Base-by-base conservation (phyloP, 805 yeast species). In the Cyberlindnera bimundalis region DNA sequence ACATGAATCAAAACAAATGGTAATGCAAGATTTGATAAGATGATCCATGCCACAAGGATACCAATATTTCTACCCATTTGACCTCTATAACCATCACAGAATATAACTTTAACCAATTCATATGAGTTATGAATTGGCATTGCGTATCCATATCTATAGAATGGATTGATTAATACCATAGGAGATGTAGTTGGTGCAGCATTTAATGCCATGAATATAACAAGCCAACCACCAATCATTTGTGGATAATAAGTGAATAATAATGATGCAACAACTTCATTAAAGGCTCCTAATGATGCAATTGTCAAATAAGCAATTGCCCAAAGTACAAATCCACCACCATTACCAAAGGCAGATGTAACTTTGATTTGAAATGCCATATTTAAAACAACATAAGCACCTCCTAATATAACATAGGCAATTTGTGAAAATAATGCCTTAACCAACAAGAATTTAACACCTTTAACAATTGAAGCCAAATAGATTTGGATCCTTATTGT, bases 321-420 rank as follows among this genome's bases (percentile, higher is more conserved):
- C 91, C 91, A 84, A 42, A 73, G 71, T 1, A 84, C 81, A 28
- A 85, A 67, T 52, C 84, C 84, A 0, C 93, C 95, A 4, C 80
- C 73, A 14, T 62, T 66, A 1, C 86, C 88, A 65, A 77, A 84
- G 0, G 86, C 62, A 1, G 42, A 55, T 13, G 72, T 68, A 53
- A 78, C 71, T 47, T 74, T 71, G 21, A 82, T 70, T 53, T 81
- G 83, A 65, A 80, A 80, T 1, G 87, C 86, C 15, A 80, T 70
- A 29, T 84, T 73, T 8, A 85, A 71, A 26, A 76, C 61, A 13
- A 80, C 70, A 53, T 73, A 79, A 23, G 74, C 72, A 31, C 84
- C 66, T 17, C 87, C 74, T 14, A 84, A 56, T 16, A 81, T 51
- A 35, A 82, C 63, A 50, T 70, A 83, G 3, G 79, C 71, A 11